Percentiles rank a stretch among this genome's conserved stretches.
Evolutionary conservation across 805 yeast genomes (phyloP).

Genomic region (Saccharomycopsis microspora): DNA sequence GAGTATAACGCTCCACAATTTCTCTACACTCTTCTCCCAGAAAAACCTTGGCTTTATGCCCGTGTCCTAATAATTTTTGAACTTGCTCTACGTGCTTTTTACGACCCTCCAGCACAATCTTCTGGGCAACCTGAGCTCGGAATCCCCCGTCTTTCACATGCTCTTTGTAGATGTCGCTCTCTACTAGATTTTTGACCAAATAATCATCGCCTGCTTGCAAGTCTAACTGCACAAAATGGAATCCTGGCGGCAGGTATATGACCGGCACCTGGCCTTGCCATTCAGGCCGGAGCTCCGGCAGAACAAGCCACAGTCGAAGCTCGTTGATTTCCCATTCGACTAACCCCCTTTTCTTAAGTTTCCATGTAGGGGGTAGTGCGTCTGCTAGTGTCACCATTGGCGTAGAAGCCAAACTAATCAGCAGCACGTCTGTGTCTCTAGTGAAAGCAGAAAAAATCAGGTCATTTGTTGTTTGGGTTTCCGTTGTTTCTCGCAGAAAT

Average conservation of each 20-base stretch:
- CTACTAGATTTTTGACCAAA: constrained; percentile 37
- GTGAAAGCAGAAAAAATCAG: constrained; percentile 12
- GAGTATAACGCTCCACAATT: constrained; percentile 55
- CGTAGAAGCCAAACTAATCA: constrained; percentile 7
- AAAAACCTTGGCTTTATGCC: no score
- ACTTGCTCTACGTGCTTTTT: no score
- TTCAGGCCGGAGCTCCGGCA: constrained; percentile 36
- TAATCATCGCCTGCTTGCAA: constrained; percentile 36
- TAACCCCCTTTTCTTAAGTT: constrained; percentile 54
- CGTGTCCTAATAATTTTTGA: no score
- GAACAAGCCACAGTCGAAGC: constrained; percentile 49
- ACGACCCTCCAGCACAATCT: no score
- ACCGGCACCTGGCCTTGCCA: constrained; percentile 46
- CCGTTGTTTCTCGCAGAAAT: background rate
- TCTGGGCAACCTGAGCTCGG: constrained; percentile 47
- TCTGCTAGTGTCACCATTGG: constrained; percentile 29
- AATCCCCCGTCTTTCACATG: constrained; percentile 44
- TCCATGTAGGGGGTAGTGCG: constrained; percentile 47
- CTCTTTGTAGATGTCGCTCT: constrained; percentile 56
- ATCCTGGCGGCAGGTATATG: constrained; percentile 25
- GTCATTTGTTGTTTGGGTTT: constrained; percentile 3
- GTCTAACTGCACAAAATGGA: constrained; percentile 41
- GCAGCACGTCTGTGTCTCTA: background rate
- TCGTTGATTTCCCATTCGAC: constrained; percentile 68
- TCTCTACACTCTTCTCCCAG: no score